Percentiles rank a stretch among this genome's conserved stretches.
phyloP scores from a whole-genome alignment of 306 rosid species.

The Acacia melanoxylon region DNA sequence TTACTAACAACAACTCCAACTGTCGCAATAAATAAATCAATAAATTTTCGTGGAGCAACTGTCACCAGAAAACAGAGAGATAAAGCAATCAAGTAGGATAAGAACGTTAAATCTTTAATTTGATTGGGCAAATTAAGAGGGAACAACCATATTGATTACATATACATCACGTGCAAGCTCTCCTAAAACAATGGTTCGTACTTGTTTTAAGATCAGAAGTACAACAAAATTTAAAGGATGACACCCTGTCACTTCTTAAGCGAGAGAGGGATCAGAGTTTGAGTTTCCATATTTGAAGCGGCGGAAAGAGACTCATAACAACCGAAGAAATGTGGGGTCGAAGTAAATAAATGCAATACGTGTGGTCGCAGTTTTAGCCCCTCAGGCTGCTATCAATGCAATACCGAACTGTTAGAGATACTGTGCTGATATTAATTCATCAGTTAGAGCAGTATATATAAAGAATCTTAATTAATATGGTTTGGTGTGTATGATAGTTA shows the following conservation, averaged over 20 bases:
- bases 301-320: background rate
- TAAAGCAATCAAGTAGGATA: background rate
- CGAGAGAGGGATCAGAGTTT: background rate
- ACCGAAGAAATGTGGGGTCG: background rate
- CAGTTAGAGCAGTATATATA: too few species aligned
- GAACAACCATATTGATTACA: background rate
- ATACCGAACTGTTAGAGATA: background rate
- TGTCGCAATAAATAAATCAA: background rate
- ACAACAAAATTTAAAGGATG: background rate
- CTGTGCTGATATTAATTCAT: too few species aligned
- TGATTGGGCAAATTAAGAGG: background rate
- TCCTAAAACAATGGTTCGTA: background rate
- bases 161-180: background rate
- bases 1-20: background rate
- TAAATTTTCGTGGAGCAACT: background rate
- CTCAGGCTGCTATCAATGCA: background rate
- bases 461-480: too few species aligned
- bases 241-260: background rate
- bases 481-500: too few species aligned
- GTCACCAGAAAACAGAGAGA: background rate
- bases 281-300: background rate
- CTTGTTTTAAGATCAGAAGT: background rate
- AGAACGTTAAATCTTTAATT: background rate
- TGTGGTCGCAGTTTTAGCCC: background rate
- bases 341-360: background rate